These are phyloP conservation scores for Phytophthora kernoviae DNA, from an alignment of 352 stramenopile species.

Conservation along the genomic window DNA sequence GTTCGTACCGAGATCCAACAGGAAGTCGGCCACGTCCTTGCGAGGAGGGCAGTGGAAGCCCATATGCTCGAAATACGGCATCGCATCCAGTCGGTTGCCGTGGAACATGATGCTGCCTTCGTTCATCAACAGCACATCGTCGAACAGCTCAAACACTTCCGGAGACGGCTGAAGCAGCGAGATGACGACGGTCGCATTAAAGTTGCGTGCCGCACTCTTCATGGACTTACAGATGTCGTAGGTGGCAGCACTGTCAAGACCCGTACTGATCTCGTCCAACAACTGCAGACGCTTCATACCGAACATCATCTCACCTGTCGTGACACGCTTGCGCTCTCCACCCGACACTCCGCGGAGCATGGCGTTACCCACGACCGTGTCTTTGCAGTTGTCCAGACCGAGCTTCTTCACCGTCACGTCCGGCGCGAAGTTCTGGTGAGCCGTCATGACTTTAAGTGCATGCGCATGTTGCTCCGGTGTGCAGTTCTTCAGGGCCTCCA, in stretches of 20 bases:
- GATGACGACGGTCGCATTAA: conserved; percentile 68
- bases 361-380: conserved; percentile 69
- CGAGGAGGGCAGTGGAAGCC: conserved; percentile 50
- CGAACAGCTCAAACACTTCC: conserved; percentile 94
- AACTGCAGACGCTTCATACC: conserved; percentile 75
- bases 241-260: conserved; percentile 57
- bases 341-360: conserved; percentile 78
- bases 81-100: conserved; percentile 33
- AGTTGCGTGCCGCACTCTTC: conserved; percentile 46
- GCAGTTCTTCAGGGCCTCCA: conserved; percentile 40
- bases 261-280: conserved; percentile 82
- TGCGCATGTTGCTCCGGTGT: conserved; percentile 31
- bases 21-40: conserved; percentile 59
- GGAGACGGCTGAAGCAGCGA: conserved; percentile 92
- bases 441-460: conserved; percentile 23
- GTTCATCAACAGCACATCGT: conserved; percentile 93
- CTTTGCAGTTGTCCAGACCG: conserved; percentile 52
- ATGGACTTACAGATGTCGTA: conserved; percentile 65
- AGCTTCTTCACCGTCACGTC: conserved; percentile 43
- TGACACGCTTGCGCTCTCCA: conserved; percentile 92
- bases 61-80: conserved; percentile 56
- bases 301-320: conserved; percentile 87
- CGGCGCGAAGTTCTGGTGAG: conserved; percentile 33
- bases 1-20: conserved; percentile 58
- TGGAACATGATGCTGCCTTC: conserved; percentile 91